These are phyloP conservation scores for Leccinum boreale DNA, from an alignment of 768 basidiomycete species.

Conservation along the genomic window DNA sequence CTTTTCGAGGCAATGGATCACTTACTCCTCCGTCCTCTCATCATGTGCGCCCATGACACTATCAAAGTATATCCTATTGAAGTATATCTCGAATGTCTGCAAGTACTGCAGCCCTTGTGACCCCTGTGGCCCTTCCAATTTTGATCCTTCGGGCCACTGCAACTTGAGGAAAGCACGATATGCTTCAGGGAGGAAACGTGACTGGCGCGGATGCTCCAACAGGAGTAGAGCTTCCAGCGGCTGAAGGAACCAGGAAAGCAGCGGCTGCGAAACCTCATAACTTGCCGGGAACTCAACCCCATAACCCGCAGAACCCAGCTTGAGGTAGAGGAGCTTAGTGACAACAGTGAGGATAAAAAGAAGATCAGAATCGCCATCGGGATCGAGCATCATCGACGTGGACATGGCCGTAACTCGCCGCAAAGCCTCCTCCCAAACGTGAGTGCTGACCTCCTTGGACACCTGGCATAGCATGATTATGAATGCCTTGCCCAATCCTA, in stretches of 20 bases:
- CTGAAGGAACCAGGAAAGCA: constrained; percentile 3
- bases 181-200: constrained; percentile 2
- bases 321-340: constrained; percentile 1
- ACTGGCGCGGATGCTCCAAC: background rate
- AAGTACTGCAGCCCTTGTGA: background rate
- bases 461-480: background rate
- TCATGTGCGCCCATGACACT: background rate
- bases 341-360: background rate
- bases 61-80: background rate
- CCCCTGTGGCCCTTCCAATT: background rate
- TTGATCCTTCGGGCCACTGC: background rate
- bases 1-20: background rate
- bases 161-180: background rate
- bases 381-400: background rate
- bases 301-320: background rate
- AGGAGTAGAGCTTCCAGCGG: background rate
- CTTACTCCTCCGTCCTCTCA: background rate
- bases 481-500: constrained; percentile 4
- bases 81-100: constrained; percentile 2
- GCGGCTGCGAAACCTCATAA: background rate
- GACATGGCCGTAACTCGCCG: background rate
- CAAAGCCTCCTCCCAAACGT: background rate
- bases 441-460: background rate
- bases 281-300: background rate
- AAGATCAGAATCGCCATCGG: background rate